phyloP scores from a whole-genome alignment of 768 basidiomycete species.

The Daedaleopsis sinensis region DNA sequence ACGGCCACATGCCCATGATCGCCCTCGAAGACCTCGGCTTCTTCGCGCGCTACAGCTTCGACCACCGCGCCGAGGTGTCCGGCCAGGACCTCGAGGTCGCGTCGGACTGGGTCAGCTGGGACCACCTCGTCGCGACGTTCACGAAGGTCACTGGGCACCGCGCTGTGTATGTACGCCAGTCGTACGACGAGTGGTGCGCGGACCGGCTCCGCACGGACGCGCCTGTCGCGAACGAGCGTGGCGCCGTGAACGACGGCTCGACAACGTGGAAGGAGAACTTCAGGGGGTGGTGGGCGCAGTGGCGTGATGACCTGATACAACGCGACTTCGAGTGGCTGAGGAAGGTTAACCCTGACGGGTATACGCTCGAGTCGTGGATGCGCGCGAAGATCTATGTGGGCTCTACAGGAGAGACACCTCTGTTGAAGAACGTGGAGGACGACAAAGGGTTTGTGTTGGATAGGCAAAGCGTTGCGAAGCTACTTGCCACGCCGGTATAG shows the following conservation, averaged over 20 bases:
- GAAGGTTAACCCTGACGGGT: slow-evolving; percentile 38
- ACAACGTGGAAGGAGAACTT: slow-evolving; percentile 42
- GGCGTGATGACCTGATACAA: slow-evolving; percentile 44
- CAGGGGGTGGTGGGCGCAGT: slow-evolving; percentile 44
- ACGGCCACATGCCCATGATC: slow-evolving; percentile 32
- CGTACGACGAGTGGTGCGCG: slow-evolving; percentile 24
- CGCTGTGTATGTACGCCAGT: slow-evolving; percentile 23
- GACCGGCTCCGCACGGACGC: slow-evolving; percentile 19
- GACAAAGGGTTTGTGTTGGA: not conserved
- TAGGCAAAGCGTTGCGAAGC: not conserved
- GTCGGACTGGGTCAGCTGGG: slow-evolving; percentile 28
- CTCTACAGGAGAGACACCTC: not conserved
- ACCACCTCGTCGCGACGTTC: slow-evolving; percentile 32
- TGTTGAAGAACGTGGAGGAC: slow-evolving; percentile 7
- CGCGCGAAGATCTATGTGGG: slow-evolving; percentile 20
- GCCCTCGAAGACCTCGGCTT: slow-evolving; percentile 35
- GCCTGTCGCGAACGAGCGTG: slow-evolving; percentile 25
- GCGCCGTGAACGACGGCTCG: slow-evolving; percentile 15
- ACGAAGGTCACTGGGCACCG: slow-evolving; percentile 30
- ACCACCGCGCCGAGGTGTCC: slow-evolving; percentile 29
- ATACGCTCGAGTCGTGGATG: slow-evolving; percentile 46
- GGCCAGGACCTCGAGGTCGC: slow-evolving; percentile 32
- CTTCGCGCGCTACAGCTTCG: slow-evolving; percentile 34
- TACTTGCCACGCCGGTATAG: not conserved
- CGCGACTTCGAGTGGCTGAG: slow-evolving; percentile 47